Evolutionary conservation across 805 yeast species (phyloP).

Genomic region (Huiozyma sinensis): DNA sequence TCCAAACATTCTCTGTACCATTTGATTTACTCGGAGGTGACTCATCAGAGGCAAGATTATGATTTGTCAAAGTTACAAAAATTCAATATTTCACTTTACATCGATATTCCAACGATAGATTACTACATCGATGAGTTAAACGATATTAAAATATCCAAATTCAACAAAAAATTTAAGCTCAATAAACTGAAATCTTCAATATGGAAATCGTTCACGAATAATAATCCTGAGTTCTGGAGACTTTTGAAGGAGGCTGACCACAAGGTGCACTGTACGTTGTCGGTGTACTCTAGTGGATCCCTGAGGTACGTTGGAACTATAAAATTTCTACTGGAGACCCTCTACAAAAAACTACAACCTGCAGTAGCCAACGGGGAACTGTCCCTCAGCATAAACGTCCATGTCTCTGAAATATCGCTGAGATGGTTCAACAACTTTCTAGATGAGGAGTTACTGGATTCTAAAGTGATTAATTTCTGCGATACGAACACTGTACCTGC

Average conservation of each 20-base stretch:
- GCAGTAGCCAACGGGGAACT: slow-evolving; percentile 4
- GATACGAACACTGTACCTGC: not conserved
- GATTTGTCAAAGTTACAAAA: not conserved
- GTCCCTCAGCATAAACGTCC: slow-evolving; percentile 14
- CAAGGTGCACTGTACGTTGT: slow-evolving; percentile 1
- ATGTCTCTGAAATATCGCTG: slow-evolving; percentile 21
- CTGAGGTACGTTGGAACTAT: slow-evolving; percentile 27
- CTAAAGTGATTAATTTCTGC: slow-evolving; percentile 12
- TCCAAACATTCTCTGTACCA: slow-evolving; percentile 22
- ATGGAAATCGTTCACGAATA: slow-evolving; percentile 18
- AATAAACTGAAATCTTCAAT: slow-evolving; percentile 19
- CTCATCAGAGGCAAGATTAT: not conserved
- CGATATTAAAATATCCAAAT: slow-evolving; percentile 18
- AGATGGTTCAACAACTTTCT: slow-evolving; percentile 27
- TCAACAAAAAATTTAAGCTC: slow-evolving; percentile 23
- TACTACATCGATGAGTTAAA: slow-evolving; percentile 25
- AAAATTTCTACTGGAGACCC: slow-evolving; percentile 21
- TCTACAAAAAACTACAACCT: slow-evolving; percentile 10
- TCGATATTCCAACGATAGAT: slow-evolving; percentile 28
- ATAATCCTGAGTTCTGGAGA: slow-evolving; percentile 18
- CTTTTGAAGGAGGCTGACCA: slow-evolving; percentile 1
- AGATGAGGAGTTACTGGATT: slow-evolving; percentile 9
- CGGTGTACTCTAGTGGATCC: slow-evolving; percentile 23
- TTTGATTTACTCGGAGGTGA: slow-evolving; percentile 21
- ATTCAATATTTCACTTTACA: slow-evolving; percentile 18